Evolutionary conservation across 306 rosid genomes (phyloP).

Genomic region (Lathyrus aphaca): DNA sequence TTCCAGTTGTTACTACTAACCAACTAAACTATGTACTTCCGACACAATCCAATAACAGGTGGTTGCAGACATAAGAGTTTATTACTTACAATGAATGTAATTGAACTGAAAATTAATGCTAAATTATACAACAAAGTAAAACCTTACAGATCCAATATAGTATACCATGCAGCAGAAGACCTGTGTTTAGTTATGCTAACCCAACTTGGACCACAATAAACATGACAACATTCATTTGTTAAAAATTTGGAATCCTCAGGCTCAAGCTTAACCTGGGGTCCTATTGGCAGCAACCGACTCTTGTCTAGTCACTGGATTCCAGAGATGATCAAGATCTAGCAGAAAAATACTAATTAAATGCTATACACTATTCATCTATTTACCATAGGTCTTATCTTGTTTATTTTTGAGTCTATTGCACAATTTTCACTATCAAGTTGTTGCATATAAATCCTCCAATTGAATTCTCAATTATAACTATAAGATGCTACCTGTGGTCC

Average conservation of each 20-base stretch:
- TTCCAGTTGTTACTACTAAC: neutral
- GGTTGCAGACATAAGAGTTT: neutral
- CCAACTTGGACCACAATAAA: constrained; percentile 61
- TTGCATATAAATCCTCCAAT: constrained; percentile 28
- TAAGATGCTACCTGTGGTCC: neutral
- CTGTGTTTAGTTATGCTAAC: constrained; percentile 65
- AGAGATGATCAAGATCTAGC: constrained; percentile 53
- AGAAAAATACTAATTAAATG: constrained; percentile 26
- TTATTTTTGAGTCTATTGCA: constrained; percentile 16
- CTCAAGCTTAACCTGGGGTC: constrained; percentile 57
- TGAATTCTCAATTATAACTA: constrained; percentile 23
- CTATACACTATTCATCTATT: constrained; percentile 9
- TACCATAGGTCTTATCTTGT: neutral
- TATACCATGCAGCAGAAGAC: constrained; percentile 60
- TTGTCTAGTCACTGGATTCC: constrained; percentile 56
- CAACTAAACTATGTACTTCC: neutral
- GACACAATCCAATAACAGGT: constrained; percentile 7
- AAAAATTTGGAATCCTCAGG: constrained; percentile 51
- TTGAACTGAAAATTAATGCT: constrained; percentile 22
- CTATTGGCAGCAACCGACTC: constrained; percentile 62
- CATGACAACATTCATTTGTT: constrained; percentile 52
- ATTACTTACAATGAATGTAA: constrained; percentile 3
- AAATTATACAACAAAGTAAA: constrained; percentile 18
- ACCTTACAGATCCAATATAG: constrained; percentile 67
- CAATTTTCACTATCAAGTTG: neutral